A percentile compares a stretch with the other conserved stretches of the same genome.
Conservation (phyloP, 768 basidiomycete genomes). For the Termitomyces sp. region DNA sequence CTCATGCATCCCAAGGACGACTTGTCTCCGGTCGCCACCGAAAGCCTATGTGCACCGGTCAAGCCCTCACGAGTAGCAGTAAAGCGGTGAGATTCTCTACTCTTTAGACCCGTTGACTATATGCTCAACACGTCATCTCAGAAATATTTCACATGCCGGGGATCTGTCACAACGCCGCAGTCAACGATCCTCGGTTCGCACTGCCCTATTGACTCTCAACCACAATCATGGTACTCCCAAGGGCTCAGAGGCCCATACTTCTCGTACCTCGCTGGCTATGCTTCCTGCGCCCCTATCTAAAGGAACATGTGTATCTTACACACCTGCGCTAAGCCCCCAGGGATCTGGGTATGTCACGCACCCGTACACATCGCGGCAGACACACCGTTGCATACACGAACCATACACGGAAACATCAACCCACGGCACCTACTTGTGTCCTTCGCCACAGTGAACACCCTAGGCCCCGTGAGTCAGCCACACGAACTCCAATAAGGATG, state of each 20-base stretch:
- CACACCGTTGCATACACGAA: constrained; percentile 3
- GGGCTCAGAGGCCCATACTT: constrained; percentile 6
- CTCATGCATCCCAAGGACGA: constrained; percentile 25
- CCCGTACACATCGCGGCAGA: background rate
- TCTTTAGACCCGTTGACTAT: background rate
- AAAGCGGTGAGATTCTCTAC: constrained; percentile 13
- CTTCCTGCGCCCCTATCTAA: constrained; percentile 20
- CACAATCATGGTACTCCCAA: background rate
- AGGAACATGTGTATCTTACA: background rate
- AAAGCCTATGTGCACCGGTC: constrained; percentile 1
- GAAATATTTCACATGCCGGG: constrained; percentile 18
- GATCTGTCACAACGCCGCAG: constrained; percentile 16
- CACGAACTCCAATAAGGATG: background rate
- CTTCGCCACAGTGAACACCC: constrained; percentile 3
- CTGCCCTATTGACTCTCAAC: constrained; percentile 10
- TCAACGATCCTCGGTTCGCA: constrained; percentile 12
- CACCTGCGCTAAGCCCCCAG: background rate
- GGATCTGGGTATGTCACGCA: constrained; percentile 9
- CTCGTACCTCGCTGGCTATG: constrained; percentile 11
- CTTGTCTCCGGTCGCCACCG: constrained; percentile 18
- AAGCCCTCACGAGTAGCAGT: constrained; percentile 1
- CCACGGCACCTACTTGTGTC: background rate
- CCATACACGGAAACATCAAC: constrained; percentile 2
- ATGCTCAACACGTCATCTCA: constrained; percentile 13
- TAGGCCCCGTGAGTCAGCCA: constrained; percentile 4